A percentile compares a stretch with the other conserved stretches of the same genome.
Evolutionary conservation across 2,329 filamentous ascomycete genomes (phyloP).

Genomic region (Paramyrothecium roridum): DNA sequence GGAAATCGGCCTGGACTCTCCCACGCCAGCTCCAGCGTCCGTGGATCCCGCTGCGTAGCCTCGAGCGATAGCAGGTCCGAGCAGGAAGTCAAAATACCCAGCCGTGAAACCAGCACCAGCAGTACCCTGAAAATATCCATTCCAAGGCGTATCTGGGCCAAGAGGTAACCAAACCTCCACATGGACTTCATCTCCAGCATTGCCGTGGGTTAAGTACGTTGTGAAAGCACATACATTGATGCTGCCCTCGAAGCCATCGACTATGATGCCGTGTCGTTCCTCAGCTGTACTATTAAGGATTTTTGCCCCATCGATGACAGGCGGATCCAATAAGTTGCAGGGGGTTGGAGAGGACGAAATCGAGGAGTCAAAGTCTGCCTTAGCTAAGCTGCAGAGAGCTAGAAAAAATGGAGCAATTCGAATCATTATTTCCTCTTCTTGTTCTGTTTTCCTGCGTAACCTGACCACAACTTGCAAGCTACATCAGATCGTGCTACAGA

Average conservation of each 20-base stretch:
- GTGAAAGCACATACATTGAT: background rate
- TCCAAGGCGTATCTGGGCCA: background rate
- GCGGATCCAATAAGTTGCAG: background rate
- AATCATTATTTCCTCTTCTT: too few relatives aligned
- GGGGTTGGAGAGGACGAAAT: background rate
- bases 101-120: background rate
- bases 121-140: background rate
- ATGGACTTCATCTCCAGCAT: background rate
- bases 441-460: too few relatives aligned
- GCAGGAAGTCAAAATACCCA: background rate
- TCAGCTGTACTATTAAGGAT: background rate
- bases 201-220: background rate
- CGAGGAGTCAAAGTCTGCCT: background rate
- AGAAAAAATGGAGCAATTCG: too few relatives aligned
- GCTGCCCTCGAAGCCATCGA: background rate
- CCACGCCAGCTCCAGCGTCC: background rate
- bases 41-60: background rate
- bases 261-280: background rate
- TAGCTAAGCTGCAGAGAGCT: background rate
- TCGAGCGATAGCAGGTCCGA: background rate
- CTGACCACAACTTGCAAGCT: too few relatives aligned
- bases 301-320: background rate
- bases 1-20: background rate
- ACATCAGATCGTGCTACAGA: too few relatives aligned
- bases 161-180: background rate